These are phyloP conservation scores for Chytridium lagenaria DNA, from an alignment of 371 early-diverging fungal genomes.

Conservation along the genomic window DNA sequence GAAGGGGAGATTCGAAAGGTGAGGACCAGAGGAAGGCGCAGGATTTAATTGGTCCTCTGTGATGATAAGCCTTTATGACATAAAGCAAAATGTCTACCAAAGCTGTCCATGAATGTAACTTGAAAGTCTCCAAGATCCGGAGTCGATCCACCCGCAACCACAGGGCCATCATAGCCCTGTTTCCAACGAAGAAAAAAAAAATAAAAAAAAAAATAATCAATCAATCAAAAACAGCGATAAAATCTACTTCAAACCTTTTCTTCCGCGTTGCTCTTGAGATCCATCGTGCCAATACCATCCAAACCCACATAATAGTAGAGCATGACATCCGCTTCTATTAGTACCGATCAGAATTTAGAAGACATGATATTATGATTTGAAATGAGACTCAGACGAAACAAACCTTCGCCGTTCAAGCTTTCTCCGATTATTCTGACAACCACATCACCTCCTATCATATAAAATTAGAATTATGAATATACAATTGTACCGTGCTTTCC, in stretches of 20 bases:
- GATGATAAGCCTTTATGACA: too few relatives aligned
- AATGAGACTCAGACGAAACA: too few relatives aligned
- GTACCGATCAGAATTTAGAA: neutral
- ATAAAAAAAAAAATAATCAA: neutral
- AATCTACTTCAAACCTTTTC: too few relatives aligned
- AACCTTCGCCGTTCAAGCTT: conserved; percentile 31
- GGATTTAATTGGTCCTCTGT: neutral
- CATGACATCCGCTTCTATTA: conserved; percentile 25
- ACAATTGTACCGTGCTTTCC: conserved; percentile 34
- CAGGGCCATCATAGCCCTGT: neutral
- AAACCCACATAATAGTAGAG: conserved; percentile 38
- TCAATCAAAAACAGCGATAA: neutral
- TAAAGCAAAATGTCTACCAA: neutral
- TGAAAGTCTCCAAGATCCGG: neutral
- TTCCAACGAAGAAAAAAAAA: neutral
- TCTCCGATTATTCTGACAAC: conserved; percentile 80
- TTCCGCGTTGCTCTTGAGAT: neutral
- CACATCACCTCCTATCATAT: conserved; percentile 79
- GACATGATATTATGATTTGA: neutral
- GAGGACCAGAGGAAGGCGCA: neutral
- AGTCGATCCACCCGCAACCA: neutral
- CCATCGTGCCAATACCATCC: conserved; percentile 31
- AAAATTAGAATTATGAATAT: neutral
- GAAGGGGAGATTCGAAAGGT: neutral
- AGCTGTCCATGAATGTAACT: neutral